phyloP scores from a whole-genome alignment of 1,284 basidiomycete genomes.

The Cryptococcus neoformans region DNA sequence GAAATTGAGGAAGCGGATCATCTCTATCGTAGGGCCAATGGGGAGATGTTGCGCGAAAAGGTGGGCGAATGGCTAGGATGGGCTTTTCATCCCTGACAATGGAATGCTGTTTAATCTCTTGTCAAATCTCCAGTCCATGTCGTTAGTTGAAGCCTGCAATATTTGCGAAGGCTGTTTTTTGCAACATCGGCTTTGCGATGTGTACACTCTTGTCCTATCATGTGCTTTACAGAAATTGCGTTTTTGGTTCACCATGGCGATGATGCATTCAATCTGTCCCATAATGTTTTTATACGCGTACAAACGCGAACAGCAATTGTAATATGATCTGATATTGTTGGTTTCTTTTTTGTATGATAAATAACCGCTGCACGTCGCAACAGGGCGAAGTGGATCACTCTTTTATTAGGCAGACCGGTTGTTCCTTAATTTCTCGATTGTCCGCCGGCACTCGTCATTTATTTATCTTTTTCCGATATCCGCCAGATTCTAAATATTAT shows the following conservation, averaged over 20 bases:
- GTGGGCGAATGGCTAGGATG: slow-evolving; percentile 24
- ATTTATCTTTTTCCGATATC: too few species aligned
- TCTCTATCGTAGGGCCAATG: slow-evolving; percentile 30
- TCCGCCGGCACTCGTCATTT: too few species aligned
- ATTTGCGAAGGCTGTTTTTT: neutral
- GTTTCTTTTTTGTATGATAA: too few species aligned
- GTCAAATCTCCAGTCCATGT: neutral
- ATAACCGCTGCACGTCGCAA: too few species aligned
- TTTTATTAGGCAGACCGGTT: too few species aligned
- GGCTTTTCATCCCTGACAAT: neutral
- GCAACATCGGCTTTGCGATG: neutral
- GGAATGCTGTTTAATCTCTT: neutral
- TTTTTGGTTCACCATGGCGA: neutral
- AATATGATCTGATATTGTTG: too few species aligned
- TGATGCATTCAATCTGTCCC: neutral
- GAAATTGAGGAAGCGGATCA: slow-evolving; percentile 37
- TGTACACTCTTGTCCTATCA: neutral
- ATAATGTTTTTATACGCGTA: too few species aligned
- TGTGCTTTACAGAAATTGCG: neutral
- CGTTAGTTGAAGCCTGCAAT: neutral
- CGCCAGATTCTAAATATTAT: too few species aligned
- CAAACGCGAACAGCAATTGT: too few species aligned
- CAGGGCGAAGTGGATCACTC: too few species aligned
- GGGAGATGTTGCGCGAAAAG: slow-evolving; percentile 12
- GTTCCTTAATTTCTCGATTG: too few species aligned